These are phyloP conservation scores for Pyronema domesticum DNA, from an alignment of 495 filamentous ascomycete genomes.

Conservation along the genomic window DNA sequence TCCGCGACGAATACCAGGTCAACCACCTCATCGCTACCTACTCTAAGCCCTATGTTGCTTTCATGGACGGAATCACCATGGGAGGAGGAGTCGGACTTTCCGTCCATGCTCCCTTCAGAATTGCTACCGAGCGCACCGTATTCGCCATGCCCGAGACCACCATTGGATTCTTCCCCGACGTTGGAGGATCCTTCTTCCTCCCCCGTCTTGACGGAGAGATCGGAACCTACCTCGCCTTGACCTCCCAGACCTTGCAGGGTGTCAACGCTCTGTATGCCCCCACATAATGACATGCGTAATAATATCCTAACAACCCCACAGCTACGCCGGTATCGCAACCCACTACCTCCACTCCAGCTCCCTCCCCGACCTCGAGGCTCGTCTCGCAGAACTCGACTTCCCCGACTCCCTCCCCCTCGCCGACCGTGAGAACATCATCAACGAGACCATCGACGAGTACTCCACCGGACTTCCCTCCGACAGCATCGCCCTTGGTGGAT, in stretches of 20 bases:
- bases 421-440: conserved; percentile 49
- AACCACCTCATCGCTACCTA: conserved; percentile 94
- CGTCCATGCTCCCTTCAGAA: conserved; percentile 86
- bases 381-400: conserved; percentile 78
- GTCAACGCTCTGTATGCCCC: conserved; percentile 50
- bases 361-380: conserved; percentile 58
- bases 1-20: conserved; percentile 78
- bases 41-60: conserved; percentile 76
- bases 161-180: conserved; percentile 96
- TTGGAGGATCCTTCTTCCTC: conserved; percentile 88
- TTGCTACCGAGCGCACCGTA: conserved; percentile 84
- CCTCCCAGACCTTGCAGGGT: conserved; percentile 61
- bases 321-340: conserved; percentile 70
- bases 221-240: conserved; percentile 83
- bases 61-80: conserved; percentile 98
- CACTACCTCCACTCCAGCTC: conserved; percentile 86
- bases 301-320: conserved; percentile 7
- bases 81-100: conserved; percentile 88
- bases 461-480: conserved; percentile 57
- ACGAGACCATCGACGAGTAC: conserved; percentile 82
- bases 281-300: not conserved
- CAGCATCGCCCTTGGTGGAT: conserved; percentile 43
- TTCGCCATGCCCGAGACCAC: conserved; percentile 98
- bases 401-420: conserved; percentile 45
- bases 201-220: conserved; percentile 65